A percentile compares a stretch with the other conserved stretches of the same genome.
These are phyloP conservation scores for Hsuehochloa calcarea DNA, from an alignment of 176 grass and related monocot species.

Conservation along the genomic window DNA sequence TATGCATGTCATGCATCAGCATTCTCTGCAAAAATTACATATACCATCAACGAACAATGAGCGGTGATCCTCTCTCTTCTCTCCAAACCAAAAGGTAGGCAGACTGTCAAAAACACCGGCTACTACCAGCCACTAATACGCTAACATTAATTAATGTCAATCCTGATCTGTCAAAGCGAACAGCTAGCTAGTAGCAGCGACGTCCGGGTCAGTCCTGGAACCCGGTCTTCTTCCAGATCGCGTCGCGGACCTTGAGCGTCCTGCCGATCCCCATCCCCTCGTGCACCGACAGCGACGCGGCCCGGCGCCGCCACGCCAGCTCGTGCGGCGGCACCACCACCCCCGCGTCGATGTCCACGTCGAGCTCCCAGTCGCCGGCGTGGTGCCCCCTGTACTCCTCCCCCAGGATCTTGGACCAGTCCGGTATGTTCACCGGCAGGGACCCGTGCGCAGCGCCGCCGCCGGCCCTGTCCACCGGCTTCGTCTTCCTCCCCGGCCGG, in stretches of 20 bases:
- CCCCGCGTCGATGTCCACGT: background rate
- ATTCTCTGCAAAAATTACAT: background rate
- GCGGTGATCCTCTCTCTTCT: background rate
- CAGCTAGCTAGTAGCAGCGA: background rate
- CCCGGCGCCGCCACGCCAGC: slow-evolving; percentile 55
- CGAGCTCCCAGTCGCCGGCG: slow-evolving; percentile 36
- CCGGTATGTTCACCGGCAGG: slow-evolving; percentile 76
- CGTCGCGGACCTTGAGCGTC: slow-evolving; percentile 89
- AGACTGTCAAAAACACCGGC: background rate
- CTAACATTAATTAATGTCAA: background rate
- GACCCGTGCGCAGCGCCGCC: slow-evolving; percentile 41
- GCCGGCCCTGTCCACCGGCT: background rate
- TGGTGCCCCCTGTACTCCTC: slow-evolving; percentile 34
- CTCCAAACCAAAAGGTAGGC: background rate
- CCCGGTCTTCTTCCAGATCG: slow-evolving; percentile 83
- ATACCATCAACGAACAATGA: background rate
- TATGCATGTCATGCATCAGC: background rate
- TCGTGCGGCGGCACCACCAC: slow-evolving; percentile 72
- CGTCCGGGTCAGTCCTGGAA: slow-evolving; percentile 62
- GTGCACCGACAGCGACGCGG: slow-evolving; percentile 65
- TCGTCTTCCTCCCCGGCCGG: background rate
- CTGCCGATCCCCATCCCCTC: slow-evolving; percentile 61
- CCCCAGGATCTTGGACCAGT: slow-evolving; percentile 93
- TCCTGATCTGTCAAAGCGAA: slow-evolving; percentile 2
- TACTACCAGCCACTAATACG: background rate